Base-by-base conservation (phyloP, 768 basidiomycete genomes). In the Sutorius australiensis region DNA sequence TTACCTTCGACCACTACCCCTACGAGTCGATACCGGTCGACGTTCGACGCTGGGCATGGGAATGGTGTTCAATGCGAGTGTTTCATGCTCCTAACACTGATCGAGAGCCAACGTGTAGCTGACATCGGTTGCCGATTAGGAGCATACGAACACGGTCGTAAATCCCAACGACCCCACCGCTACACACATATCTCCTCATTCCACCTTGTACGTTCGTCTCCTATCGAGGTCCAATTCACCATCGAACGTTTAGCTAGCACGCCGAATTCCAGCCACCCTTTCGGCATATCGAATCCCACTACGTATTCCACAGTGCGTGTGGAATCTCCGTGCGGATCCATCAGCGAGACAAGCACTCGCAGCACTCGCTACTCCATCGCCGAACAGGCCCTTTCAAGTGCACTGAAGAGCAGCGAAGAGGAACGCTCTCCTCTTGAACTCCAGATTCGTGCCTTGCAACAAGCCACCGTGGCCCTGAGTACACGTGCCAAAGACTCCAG, bases 401-500 rank as follows among this genome's bases (percentile, higher is more conserved):
- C 73, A 49, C 57, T 77, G 31, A 61, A 58, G 61, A 58, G 64
- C 34, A 74, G 70, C 48, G 58, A 67, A 43, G 54, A 57, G 6
- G 75, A 75, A 55, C 58, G 64, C 7, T 71, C 74, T 3, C 61
- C 74, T 28, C 66, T 69, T 32, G 74, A 81, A 56, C 69, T 81
- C 53, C 77, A 81, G 61, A 76, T 82, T 43, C 64, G 69, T 42
- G 67, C 74, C 21, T 66, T 83, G 55, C 71, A 76, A 50, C 67
- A 66, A 33, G 80, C 75, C n/a, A 75, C 74, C 5, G 65, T 70
- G 34, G 46, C 73, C 31, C 69, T 83, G 46, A 67, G 70, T 40
- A 64, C 72, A 55, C 77, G 76, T 63, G 79, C 76, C 10, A 62
- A 66, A 19, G 79, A 80, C 27, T 74, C 79, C 1, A 70, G 73